Conservation (phyloP, 163 green algal species). For the Chlorella variabilis region DNA sequence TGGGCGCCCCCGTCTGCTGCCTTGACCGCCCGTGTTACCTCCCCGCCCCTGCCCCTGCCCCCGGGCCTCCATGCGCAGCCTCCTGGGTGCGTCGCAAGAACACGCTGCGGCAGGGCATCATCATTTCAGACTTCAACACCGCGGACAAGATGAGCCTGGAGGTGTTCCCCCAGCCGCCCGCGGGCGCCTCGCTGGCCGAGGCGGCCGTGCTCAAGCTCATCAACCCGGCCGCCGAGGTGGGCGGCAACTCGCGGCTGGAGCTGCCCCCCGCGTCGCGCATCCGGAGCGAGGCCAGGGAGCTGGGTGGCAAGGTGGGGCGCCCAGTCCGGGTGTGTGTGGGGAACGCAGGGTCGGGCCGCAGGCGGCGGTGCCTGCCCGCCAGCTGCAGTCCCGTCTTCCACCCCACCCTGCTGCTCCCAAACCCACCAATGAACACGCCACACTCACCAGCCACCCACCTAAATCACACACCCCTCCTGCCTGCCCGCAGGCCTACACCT, state of each 20-base stretch:
- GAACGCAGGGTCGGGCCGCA: no score
- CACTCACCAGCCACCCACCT: no score
- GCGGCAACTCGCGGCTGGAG: slow-evolving; percentile 50
- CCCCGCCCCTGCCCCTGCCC: not conserved
- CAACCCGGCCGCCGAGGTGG: slow-evolving; percentile 43
- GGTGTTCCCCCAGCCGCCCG: slow-evolving; percentile 24
- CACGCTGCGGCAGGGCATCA: slow-evolving; percentile 20
- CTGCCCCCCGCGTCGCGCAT: slow-evolving; percentile 46
- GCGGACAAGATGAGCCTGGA: slow-evolving; percentile 32
- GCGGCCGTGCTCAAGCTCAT: slow-evolving; percentile 38
- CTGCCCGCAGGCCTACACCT: slow-evolving; percentile 53
- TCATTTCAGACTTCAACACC: slow-evolving; percentile 53
- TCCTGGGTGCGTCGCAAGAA: slow-evolving; percentile 54
- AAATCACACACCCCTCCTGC: no score
- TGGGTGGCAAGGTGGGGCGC: slow-evolving; percentile 40
- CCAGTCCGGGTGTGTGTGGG: not conserved
- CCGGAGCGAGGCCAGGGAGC: slow-evolving; percentile 19
- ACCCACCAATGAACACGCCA: no score
- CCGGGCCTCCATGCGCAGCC: not conserved
- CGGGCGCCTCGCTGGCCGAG: not conserved
- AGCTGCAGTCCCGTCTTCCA: no score
- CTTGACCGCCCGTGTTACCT: not conserved
- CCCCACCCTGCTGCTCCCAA: no score
- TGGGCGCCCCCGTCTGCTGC: no score
- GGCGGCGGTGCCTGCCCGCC: no score